Base-by-base conservation (phyloP, 164 flowering plant species). In the Chimonanthus praecox region DNA sequence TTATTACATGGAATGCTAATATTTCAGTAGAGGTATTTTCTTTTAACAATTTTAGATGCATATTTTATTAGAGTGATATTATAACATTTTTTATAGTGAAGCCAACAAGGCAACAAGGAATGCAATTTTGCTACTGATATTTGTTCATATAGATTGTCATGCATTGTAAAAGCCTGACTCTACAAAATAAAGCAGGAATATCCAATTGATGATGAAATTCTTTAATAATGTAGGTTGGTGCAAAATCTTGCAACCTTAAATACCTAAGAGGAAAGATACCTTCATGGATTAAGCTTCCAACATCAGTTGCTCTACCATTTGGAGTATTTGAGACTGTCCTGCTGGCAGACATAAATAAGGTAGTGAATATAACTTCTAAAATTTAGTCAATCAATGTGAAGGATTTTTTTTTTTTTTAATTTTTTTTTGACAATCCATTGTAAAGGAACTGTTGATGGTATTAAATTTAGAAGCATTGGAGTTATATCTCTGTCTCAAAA, bases 251-350 rank as follows among this genome's bases (percentile, higher is more conserved):
- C 20, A 82, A 79, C 72, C 61, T 82, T 54, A 74, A 73, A 68
- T 77, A 69, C 67, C 64, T 82, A 60, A 75, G 75, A 77, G 79
- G 80, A 54, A 79, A 58, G 72, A 68, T 79, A 13, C 84, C 84
- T 51, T 62, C 80, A 61, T 82, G 84, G 84, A 73, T 82, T 67
- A 73, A 77, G 71, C 65, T 82, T 71, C 84, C 84, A 58, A 79
- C 60, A 45, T 82, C 84, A 63, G 72, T 82, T 11, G 84, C 79
- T n/a, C 16, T 79, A 51, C 80, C 84, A 15, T 82, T 79, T 73
- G 84, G 84, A 75, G 84, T 77, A 13, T 82, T 82, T 64, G 84
- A 82, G 77, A 50, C 64, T 47, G 65, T 77, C 51, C 71, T 82
- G 16, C 61, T 71, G 21, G 71, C 72, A 18, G 82, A 74, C 21